Percentiles rank a stretch among this genome's conserved stretches.
Conservation (phyloP, 352 stramenopile genomes). For the Phytophthora cryptogea region DNA sequence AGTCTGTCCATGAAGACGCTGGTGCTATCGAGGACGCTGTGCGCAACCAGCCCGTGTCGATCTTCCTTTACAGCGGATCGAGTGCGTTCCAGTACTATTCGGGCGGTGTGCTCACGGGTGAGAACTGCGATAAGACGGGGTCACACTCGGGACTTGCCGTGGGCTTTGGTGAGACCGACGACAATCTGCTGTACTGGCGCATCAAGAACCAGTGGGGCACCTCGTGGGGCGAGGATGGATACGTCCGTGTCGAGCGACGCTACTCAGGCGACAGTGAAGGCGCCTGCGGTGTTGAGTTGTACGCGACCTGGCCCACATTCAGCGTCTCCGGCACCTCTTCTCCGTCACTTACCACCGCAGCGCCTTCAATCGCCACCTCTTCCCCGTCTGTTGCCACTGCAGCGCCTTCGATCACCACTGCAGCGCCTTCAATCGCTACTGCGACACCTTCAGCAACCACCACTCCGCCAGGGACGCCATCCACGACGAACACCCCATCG, state of each 20-base stretch:
- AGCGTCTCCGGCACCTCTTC: conserved; percentile 23
- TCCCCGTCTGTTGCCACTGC: conserved; percentile 4
- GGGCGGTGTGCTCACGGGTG: conserved; percentile 58
- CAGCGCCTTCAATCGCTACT: conserved; percentile 1
- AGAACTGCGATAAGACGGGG: conserved; percentile 59
- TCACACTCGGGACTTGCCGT: conserved; percentile 64
- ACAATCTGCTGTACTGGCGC: conserved; percentile 55
- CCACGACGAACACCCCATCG: conserved; percentile 10
- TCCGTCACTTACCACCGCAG: conserved; percentile 10
- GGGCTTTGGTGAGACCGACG: conserved; percentile 59
- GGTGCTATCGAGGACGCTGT: conserved; percentile 51
- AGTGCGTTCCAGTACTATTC: conserved; percentile 70
- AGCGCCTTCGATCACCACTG: conserved; percentile 16
- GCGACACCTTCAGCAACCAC: conserved; percentile 3
- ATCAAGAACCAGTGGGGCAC: conserved; percentile 82
- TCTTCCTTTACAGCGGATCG: conserved; percentile 67
- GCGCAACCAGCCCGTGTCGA: conserved; percentile 49
- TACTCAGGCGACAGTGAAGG: conserved; percentile 50
- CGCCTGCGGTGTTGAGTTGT: conserved; percentile 63
- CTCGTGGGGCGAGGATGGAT: conserved; percentile 69
- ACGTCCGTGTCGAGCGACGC: conserved; percentile 64
- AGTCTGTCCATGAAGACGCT: conserved; percentile 48
- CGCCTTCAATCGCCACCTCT: conserved; percentile 8
- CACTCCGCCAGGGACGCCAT: conserved; percentile 9
- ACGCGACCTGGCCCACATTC: conserved; percentile 59